A percentile compares a stretch with the other conserved stretches of the same genome.
These are phyloP conservation scores for Sphagnum tenellum DNA, from an alignment of 225 moss, liverwort and hornwort species.

Conservation along the genomic window DNA sequence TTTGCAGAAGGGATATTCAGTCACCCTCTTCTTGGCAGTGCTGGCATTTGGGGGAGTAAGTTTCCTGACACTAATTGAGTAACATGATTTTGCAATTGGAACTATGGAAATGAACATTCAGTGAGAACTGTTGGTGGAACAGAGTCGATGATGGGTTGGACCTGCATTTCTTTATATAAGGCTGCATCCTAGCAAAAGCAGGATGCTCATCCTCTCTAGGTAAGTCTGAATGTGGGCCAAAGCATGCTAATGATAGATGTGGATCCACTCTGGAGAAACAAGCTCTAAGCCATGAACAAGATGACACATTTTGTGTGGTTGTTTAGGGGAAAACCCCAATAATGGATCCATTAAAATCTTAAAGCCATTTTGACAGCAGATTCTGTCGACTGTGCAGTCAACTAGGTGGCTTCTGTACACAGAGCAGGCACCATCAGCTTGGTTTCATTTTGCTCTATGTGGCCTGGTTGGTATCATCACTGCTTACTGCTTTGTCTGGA, in stretches of 20 bases:
- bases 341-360: neutral
- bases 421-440: slow-evolving; percentile 93
- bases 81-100: neutral
- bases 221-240: too few species aligned
- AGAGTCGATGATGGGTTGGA: too few species aligned
- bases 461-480: slow-evolving; percentile 94
- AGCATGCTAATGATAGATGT: too few species aligned
- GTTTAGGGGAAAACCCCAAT: too few species aligned
- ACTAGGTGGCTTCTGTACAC: slow-evolving; percentile 96
- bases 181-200: too few species aligned
- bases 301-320: too few species aligned
- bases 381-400: slow-evolving; percentile 35
- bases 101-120: neutral
- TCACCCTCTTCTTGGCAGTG: slow-evolving; percentile 84
- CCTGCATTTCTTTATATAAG: too few species aligned
- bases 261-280: too few species aligned
- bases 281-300: too few species aligned
- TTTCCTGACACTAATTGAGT: neutral
- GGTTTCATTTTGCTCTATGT: slow-evolving; percentile 96
- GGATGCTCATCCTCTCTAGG: too few species aligned
- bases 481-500: slow-evolving; percentile 92
- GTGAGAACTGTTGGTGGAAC: too few species aligned
- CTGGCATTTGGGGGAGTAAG: slow-evolving; percentile 90
- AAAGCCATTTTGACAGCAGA: neutral
- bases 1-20: slow-evolving; percentile 87